A percentile compares a stretch with the other conserved stretches of the same genome.
These are phyloP conservation scores for Erigeron philadelphicus DNA, from an alignment of 140 eudicot genomes.

Conservation along the genomic window DNA sequence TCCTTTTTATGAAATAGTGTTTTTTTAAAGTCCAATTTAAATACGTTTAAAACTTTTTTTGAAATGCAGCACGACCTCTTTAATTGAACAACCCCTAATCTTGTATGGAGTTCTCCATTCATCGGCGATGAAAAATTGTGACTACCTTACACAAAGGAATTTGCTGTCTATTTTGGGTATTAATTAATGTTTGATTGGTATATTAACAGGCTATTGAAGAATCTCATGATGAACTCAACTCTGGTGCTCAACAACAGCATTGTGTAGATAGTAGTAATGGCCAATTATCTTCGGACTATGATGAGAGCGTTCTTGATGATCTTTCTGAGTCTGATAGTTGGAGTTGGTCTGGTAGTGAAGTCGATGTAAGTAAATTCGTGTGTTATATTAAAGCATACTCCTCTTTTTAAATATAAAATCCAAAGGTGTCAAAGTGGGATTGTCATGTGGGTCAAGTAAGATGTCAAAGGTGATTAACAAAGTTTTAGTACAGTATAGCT, in stretches of 20 bases:
- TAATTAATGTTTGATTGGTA: slow-evolving; percentile 9
- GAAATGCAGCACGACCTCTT: too few species aligned
- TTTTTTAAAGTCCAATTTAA: too few species aligned
- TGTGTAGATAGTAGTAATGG: slow-evolving; percentile 27
- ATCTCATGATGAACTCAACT: slow-evolving; percentile 37
- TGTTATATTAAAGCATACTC: background rate
- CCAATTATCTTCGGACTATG: slow-evolving; percentile 37
- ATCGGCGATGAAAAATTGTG: background rate
- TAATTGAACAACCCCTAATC: too few species aligned
- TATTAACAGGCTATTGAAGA: slow-evolving; percentile 44
- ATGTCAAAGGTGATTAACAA: background rate
- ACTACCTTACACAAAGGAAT: background rate
- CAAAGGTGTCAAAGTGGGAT: background rate
- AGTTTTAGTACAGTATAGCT: background rate
- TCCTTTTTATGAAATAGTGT: too few species aligned
- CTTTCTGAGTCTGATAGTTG: slow-evolving; percentile 44
- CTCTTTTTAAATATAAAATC: background rate
- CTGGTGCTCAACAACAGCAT: slow-evolving; percentile 29
- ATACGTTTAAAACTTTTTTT: too few species aligned
- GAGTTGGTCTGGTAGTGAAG: slow-evolving; percentile 42
- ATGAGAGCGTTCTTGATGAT: slow-evolving; percentile 44
- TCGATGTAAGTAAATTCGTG: slow-evolving; percentile 31
- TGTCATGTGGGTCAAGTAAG: background rate
- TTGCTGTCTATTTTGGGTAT: background rate
- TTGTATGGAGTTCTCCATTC: background rate